These are phyloP conservation scores for Alternaria ventricosa DNA, from an alignment of 2,329 filamentous ascomycete species.

Conservation along the genomic window DNA sequence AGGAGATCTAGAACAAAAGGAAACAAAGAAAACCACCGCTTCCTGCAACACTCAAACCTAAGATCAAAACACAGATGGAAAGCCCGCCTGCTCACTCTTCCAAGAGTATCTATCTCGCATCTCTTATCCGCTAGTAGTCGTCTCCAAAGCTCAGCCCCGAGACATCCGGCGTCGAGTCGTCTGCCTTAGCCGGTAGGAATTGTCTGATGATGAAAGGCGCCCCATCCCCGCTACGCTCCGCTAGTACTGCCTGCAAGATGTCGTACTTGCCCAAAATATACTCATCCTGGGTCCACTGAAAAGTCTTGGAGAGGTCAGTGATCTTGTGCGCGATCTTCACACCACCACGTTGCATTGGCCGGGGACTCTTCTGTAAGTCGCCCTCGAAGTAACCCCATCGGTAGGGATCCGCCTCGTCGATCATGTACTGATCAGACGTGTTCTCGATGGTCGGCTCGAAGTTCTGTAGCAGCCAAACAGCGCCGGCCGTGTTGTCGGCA, in stretches of 20 bases:
- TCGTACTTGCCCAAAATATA: neutral
- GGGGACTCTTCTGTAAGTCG: neutral
- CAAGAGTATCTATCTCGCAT: neutral
- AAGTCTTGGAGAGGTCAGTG: neutral
- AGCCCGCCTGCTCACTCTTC: neutral
- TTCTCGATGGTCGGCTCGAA: neutral
- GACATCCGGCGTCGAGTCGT: neutral
- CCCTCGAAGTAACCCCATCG: neutral
- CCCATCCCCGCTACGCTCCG: neutral
- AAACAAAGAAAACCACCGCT: neutral
- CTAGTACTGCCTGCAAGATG: neutral
- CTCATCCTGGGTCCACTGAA: neutral
- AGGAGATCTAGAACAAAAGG: neutral
- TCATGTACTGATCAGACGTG: neutral
- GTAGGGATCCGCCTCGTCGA: neutral
- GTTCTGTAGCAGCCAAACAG: neutral
- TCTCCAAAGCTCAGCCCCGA: neutral
- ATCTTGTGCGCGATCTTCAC: neutral
- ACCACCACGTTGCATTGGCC: neutral
- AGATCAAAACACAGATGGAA: neutral
- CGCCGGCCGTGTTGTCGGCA: neutral
- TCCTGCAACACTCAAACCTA: too few species aligned
- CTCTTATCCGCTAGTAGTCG: neutral
- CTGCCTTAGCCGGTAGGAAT: too few species aligned
- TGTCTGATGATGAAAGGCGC: neutral